These are phyloP conservation scores for Suaeda aralocaspica DNA, from an alignment of 148 eudicot species.

Conservation along the genomic window DNA sequence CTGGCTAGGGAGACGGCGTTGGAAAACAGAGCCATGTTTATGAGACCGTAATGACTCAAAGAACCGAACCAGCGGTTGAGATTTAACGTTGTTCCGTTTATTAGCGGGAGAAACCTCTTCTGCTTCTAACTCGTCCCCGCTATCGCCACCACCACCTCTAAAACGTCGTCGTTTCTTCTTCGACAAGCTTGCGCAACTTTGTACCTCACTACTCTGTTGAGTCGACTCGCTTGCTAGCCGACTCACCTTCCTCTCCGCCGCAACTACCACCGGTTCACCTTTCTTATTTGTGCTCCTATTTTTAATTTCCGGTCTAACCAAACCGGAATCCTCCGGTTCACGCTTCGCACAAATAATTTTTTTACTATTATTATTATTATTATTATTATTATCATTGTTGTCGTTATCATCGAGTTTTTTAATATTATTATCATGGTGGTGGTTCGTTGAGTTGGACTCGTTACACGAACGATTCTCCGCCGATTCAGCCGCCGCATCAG, in stretches of 20 bases:
- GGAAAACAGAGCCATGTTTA: slow-evolving; percentile 42
- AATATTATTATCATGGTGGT: not conserved
- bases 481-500: slow-evolving; percentile 19
- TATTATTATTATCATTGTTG: not conserved
- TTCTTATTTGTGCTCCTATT: not conserved
- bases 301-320: not conserved
- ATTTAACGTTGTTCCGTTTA: slow-evolving; percentile 26
- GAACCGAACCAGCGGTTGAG: slow-evolving; percentile 38
- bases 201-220: slow-evolving; percentile 36
- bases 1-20: slow-evolving; percentile 43
- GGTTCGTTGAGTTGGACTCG: slow-evolving; percentile 41
- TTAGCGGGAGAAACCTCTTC: slow-evolving; percentile 35
- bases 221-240: slow-evolving; percentile 31
- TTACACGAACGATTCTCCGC: slow-evolving; percentile 39
- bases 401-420: not conserved
- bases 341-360: no score
- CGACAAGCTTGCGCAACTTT: slow-evolving; percentile 33
- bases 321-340: slow-evolving; percentile 13
- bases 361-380: no score
- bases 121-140: slow-evolving; percentile 30
- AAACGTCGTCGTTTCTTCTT: slow-evolving; percentile 36
- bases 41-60: slow-evolving; percentile 35
- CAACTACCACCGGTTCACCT: slow-evolving; percentile 9
- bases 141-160: slow-evolving; percentile 13
- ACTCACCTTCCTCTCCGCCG: slow-evolving; percentile 10